phyloP scores from a whole-genome alignment of 2,329 filamentous ascomycete genomes.

The Penicillium sp. region DNA sequence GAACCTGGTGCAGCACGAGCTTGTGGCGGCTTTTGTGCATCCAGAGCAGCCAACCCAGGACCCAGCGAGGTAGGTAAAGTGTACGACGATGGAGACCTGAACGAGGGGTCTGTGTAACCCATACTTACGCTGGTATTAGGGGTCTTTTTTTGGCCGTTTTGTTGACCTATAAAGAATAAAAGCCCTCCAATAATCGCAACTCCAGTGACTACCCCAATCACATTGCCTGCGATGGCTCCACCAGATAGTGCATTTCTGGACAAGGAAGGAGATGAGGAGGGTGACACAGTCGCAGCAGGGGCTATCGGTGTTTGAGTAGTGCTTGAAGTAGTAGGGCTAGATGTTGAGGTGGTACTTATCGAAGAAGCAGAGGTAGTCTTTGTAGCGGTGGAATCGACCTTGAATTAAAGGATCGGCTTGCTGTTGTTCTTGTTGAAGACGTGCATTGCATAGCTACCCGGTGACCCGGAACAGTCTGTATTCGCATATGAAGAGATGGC shows the following conservation, averaged over 20 bases:
- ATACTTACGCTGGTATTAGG: neutral
- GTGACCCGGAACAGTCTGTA: constrained; percentile 17
- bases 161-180: constrained; percentile 14
- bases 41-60: neutral
- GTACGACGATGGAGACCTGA: constrained; percentile 4
- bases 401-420: constrained; percentile 18
- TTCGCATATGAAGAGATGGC: constrained; percentile 18
- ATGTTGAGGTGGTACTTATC: constrained; percentile 16
- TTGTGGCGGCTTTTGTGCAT: constrained; percentile 6
- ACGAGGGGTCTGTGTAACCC: neutral
- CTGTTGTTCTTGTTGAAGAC: constrained; percentile 15
- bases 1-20: constrained; percentile 10
- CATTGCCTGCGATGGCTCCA: constrained; percentile 19
- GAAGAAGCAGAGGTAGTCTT: constrained; percentile 19
- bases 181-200: constrained; percentile 14
- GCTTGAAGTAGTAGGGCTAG: constrained; percentile 9
- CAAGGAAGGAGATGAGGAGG: constrained; percentile 4
- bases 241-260: constrained; percentile 14
- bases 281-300: neutral
- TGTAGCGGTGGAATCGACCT: constrained; percentile 15
- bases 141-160: neutral
- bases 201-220: constrained; percentile 17
- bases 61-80: constrained; percentile 3
- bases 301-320: constrained; percentile 2
- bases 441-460: constrained; percentile 11